These are phyloP conservation scores for Closterium sp. DNA, from an alignment of 139 green algal genomes.

Conservation along the genomic window DNA sequence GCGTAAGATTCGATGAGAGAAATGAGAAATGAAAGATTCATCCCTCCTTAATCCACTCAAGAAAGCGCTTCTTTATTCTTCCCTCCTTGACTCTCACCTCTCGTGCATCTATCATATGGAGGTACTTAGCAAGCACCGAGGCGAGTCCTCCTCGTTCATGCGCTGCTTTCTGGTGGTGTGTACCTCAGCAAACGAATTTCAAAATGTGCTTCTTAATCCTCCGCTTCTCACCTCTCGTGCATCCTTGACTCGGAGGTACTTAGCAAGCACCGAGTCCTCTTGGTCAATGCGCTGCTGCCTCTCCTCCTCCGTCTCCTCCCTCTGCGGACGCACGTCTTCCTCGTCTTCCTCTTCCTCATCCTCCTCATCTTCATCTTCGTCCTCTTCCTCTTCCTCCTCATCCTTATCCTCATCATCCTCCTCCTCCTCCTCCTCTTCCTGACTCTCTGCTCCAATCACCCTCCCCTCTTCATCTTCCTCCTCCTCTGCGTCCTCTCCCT, in stretches of 20 bases:
- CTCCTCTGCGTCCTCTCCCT: background rate
- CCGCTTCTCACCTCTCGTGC: background rate
- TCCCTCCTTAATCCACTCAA: no score
- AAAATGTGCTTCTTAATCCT: no score
- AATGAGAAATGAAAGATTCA: no score
- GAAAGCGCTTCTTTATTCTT: background rate
- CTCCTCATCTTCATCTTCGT: slow-evolving; percentile 3
- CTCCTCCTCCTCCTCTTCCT: slow-evolving; percentile 1
- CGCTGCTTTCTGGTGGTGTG: no score
- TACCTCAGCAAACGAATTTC: no score
- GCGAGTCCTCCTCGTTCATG: no score
- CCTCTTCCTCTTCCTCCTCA: background rate
- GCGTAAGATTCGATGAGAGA: no score
- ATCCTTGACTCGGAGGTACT: background rate
- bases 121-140: no score
- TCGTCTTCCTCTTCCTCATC: slow-evolving; percentile 8
- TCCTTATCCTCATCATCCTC: slow-evolving; percentile 6
- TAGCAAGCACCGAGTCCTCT: background rate
- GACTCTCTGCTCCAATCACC: background rate
- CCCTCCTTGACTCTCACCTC: background rate
- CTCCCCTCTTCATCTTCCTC: background rate
- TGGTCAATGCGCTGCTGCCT: background rate
- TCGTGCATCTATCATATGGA: no score
- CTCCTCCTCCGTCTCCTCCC: slow-evolving; percentile 18
- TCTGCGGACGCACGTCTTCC: background rate